These are phyloP conservation scores for Trypanosomatidae sp. DNA, from an alignment of 208 protist species.

Conservation along the genomic window DNA sequence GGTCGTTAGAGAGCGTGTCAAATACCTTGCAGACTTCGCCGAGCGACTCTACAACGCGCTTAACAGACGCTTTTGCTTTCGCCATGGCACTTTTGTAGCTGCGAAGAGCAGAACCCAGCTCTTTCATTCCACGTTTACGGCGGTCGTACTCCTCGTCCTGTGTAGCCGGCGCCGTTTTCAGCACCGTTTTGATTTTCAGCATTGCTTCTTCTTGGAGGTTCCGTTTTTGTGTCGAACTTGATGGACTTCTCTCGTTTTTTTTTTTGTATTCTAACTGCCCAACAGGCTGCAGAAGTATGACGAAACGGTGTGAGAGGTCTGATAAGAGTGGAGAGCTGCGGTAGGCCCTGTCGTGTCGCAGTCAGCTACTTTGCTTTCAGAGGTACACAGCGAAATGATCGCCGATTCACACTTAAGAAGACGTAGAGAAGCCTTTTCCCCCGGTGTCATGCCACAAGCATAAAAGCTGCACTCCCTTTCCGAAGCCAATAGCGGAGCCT, in stretches of 20 bases:
- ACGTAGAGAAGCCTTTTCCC: neutral
- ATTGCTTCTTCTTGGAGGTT: conserved; percentile 10
- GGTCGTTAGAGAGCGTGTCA: conserved; percentile 29
- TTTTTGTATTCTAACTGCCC: neutral
- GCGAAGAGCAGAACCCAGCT: conserved; percentile 25
- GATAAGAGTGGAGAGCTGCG: neutral
- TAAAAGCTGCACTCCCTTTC: neutral
- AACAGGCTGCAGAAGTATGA: neutral
- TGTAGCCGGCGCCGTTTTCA: conserved; percentile 45
- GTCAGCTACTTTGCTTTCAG: neutral
- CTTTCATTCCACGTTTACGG: conserved; percentile 32
- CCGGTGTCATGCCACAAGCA: neutral
- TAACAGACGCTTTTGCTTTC: conserved; percentile 36
- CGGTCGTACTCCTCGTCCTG: conserved; percentile 48
- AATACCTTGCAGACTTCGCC: conserved; percentile 37
- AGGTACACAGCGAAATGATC: neutral
- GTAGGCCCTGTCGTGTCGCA: neutral
- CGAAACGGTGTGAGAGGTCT: neutral
- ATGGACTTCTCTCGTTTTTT: conserved; percentile 2
- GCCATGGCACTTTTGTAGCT: conserved; percentile 48
- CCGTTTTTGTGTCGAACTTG: neutral
- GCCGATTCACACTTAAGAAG: neutral
- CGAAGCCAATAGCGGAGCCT: neutral
- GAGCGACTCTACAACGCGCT: conserved; percentile 32
- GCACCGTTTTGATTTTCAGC: conserved; percentile 35